Evolutionary conservation across 2,329 filamentous ascomycete genomes (phyloP).

Genomic region (Ophiostoma triangulosporum): DNA sequence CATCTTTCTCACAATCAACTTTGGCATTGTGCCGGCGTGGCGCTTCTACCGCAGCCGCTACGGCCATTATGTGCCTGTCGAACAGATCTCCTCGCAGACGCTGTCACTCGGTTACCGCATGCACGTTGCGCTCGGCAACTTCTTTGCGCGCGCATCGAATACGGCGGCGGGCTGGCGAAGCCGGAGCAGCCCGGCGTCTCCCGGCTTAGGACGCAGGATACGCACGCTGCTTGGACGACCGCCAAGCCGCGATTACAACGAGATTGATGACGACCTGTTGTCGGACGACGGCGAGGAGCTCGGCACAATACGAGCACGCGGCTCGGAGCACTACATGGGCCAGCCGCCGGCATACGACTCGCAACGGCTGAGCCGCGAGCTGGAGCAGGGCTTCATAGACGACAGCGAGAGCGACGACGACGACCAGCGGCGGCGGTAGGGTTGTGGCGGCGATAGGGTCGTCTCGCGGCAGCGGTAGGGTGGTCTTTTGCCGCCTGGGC

Average conservation of each 20-base stretch:
- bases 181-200: conserved; percentile 21
- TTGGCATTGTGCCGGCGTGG: conserved; percentile 54
- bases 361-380: conserved; percentile 60
- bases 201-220: neutral
- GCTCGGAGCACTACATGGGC: neutral
- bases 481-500: neutral
- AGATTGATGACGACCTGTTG: conserved; percentile 28
- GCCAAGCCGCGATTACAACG: conserved; percentile 15
- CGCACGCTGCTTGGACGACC: conserved; percentile 7
- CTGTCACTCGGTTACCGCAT: conserved; percentile 39
- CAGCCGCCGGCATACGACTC: conserved; percentile 28
- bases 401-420: conserved; percentile 30
- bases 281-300: conserved; percentile 48
- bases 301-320: conserved; percentile 28
- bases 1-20: conserved; percentile 53
- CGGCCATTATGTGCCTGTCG: conserved; percentile 58
- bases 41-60: conserved; percentile 57
- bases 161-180: conserved; percentile 29
- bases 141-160: conserved; percentile 20
- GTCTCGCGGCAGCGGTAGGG: no score
- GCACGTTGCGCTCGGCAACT: conserved; percentile 26
- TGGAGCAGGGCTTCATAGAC: conserved; percentile 32
- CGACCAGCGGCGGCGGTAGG: neutral
- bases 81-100: conserved; percentile 46
- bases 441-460: neutral